These are phyloP conservation scores for Acrasis kona DNA, from an alignment of 78 protist genomes.

Conservation along the genomic window DNA sequence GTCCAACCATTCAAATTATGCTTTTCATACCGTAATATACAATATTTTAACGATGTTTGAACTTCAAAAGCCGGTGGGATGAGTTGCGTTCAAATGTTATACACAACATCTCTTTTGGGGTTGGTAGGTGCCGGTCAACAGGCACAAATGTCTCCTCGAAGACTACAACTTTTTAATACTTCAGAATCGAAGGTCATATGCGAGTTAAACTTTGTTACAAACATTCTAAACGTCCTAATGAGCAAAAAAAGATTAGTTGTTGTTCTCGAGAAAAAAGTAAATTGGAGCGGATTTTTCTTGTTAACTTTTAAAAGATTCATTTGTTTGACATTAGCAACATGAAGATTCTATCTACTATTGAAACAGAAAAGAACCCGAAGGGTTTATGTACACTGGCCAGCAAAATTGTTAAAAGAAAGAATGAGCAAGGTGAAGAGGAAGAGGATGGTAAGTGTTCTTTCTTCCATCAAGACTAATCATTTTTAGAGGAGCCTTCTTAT, in stretches of 20 bases:
- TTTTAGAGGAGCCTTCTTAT: not conserved
- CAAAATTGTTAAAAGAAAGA: too few species aligned
- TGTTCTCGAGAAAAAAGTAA: not conserved
- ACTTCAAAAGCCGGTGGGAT: not conserved
- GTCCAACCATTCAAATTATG: not conserved
- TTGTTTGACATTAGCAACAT: not conserved
- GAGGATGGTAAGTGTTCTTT: not conserved
- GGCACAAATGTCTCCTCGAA: not conserved
- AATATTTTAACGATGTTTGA: too few species aligned
- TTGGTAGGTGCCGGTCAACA: not conserved
- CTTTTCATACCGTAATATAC: too few species aligned
- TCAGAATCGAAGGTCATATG: not conserved
- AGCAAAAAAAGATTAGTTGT: not conserved
- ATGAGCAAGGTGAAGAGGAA: constrained; percentile 1
- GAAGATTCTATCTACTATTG: not conserved
- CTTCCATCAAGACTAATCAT: not conserved
- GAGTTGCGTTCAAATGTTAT: not conserved
- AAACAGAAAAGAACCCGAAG: not conserved
- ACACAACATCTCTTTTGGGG: not conserved
- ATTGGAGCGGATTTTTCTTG: too few species aligned
- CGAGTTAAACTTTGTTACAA: not conserved
- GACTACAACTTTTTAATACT: not conserved
- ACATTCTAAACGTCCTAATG: not conserved
- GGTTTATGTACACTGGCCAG: not conserved
- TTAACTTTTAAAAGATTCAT: too few species aligned